Evolutionary conservation across 306 rosid species (phyloP).

Genomic region (Prosopis cineraria): DNA sequence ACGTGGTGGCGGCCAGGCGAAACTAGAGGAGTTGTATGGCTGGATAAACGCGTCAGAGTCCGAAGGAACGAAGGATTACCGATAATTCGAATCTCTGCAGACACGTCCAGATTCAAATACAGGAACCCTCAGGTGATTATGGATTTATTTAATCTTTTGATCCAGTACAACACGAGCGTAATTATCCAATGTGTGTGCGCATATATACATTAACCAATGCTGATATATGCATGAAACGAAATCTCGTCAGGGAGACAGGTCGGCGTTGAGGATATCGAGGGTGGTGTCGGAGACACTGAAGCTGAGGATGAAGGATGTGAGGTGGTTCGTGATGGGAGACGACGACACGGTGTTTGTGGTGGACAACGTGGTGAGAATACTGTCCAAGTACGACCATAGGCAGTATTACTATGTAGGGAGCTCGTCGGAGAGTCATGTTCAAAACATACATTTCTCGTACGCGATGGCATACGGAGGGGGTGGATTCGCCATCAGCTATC

Average conservation of each 20-base stretch:
- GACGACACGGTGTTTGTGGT: slow-evolving; percentile 83
- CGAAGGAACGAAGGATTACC: slow-evolving; percentile 53
- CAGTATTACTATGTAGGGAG: slow-evolving; percentile 75
- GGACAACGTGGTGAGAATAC: slow-evolving; percentile 66
- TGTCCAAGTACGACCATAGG: slow-evolving; percentile 72
- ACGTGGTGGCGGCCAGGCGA: slow-evolving; percentile 77
- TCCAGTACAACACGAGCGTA: neutral
- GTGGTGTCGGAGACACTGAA: slow-evolving; percentile 74
- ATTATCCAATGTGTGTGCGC: neutral
- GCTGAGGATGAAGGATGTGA: slow-evolving; percentile 76
- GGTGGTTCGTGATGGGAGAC: slow-evolving; percentile 94
- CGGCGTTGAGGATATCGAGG: slow-evolving; percentile 82
- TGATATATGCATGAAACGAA: neutral
- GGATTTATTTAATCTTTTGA: neutral
- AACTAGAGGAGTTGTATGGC: slow-evolving; percentile 87
- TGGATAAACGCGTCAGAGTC: slow-evolving; percentile 50
- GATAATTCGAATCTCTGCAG: slow-evolving; percentile 57
- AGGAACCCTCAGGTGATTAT: slow-evolving; percentile 42
- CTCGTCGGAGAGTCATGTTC: slow-evolving; percentile 87
- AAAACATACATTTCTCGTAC: slow-evolving; percentile 78
- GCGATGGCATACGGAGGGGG: slow-evolving; percentile 91
- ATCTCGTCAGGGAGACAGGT: slow-evolving; percentile 53
- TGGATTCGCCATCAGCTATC: slow-evolving; percentile 86
- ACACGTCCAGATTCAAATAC: slow-evolving; percentile 63
- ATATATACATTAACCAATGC: neutral